These are phyloP conservation scores for Bretschneidera sinensis DNA, from an alignment of 345 rosid genomes.

Conservation along the genomic window DNA sequence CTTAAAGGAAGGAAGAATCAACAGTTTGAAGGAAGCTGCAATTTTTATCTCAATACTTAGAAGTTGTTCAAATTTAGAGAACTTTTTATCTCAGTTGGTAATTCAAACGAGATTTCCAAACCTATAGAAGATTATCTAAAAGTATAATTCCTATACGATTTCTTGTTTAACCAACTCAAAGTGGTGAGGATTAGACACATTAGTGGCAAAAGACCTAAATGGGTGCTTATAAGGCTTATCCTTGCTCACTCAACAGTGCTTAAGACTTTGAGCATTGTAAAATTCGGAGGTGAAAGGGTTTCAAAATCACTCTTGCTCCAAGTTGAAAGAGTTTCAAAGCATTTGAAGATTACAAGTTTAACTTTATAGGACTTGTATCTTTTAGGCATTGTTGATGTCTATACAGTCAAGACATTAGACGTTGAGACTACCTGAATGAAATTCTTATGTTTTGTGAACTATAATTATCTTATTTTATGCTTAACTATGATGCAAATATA, in stretches of 20 bases:
- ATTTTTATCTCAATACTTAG: constrained; percentile 16
- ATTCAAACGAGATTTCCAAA: neutral
- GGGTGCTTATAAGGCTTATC: constrained; percentile 25
- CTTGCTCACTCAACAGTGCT: constrained; percentile 24
- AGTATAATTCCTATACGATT: constrained; percentile 4
- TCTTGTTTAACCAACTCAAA: constrained; percentile 19
- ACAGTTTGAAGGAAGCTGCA: constrained; percentile 11
- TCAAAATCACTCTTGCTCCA: constrained; percentile 15
- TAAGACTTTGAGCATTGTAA: constrained; percentile 20
- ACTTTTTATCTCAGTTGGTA: constrained; percentile 16
- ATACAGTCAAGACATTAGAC: neutral
- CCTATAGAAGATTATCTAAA: constrained; percentile 16
- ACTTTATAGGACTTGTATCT: constrained; percentile 6
- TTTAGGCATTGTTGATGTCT: neutral
- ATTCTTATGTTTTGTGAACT: neutral
- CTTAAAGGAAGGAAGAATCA: constrained; percentile 16
- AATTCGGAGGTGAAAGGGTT: constrained; percentile 13
- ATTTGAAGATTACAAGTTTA: constrained; percentile 17
- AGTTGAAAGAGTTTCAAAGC: constrained; percentile 18
- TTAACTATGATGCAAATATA: neutral
- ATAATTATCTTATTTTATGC: neutral
- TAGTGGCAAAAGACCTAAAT: constrained; percentile 12
- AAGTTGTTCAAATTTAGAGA: constrained; percentile 29
- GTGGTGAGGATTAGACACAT: constrained; percentile 23
- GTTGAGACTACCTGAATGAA: neutral